These are phyloP conservation scores for Saccharomycopsis fermentans DNA, from an alignment of 805 yeast genomes.

Conservation along the genomic window DNA sequence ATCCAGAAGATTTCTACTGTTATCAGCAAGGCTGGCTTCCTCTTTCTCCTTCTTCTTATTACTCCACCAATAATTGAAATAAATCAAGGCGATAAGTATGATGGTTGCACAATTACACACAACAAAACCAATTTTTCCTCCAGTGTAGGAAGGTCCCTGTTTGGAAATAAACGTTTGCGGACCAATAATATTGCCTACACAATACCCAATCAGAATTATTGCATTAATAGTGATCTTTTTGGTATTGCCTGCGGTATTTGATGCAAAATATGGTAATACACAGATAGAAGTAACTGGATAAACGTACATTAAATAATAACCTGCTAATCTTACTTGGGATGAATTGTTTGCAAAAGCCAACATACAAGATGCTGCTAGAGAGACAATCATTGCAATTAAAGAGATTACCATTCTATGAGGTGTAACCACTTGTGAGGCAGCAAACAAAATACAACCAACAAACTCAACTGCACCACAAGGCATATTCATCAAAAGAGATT, in stretches of 20 bases:
- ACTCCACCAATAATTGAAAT: not conserved
- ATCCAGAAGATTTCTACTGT: not conserved
- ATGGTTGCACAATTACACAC: constrained; percentile 33
- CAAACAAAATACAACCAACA: constrained; percentile 28
- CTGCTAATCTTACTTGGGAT: constrained; percentile 24
- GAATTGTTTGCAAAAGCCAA: constrained; percentile 31
- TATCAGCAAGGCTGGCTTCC: too few species aligned
- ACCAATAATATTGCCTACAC: constrained; percentile 60
- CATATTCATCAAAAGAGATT: constrained; percentile 35
- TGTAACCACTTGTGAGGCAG: constrained; percentile 21
- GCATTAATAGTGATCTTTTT: constrained; percentile 46
- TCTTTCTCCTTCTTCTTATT: not conserved
- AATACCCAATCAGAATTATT: constrained; percentile 50
- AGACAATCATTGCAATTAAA: constrained; percentile 20
- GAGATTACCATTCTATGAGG: constrained; percentile 17
- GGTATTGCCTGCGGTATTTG: constrained; percentile 62
- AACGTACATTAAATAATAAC: constrained; percentile 30
- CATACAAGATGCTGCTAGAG: constrained; percentile 30
- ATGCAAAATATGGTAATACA: constrained; percentile 27
- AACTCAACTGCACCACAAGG: constrained; percentile 40
- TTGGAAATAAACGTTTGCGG: constrained; percentile 52
- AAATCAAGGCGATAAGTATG: constrained; percentile 22
- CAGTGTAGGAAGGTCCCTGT: constrained; percentile 33
- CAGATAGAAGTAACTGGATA: constrained; percentile 30
- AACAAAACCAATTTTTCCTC: constrained; percentile 36